Evolutionary conservation across 1,139 yeast genomes (phyloP), one percentile per base, ranked within the genome.

Genomic region (Candida sojae): DNA sequence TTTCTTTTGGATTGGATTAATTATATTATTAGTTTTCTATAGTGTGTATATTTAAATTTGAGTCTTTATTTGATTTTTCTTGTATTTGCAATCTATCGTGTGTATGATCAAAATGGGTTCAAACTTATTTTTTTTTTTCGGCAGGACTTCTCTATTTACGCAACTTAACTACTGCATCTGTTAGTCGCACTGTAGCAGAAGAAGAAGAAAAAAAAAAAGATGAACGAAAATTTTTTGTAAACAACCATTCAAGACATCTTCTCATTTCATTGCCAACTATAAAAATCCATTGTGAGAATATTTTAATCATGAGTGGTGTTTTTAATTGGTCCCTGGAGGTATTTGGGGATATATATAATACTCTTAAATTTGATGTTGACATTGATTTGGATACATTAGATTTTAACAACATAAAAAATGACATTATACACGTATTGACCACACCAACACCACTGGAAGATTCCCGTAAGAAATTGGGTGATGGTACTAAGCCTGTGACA

Each of bases 371-470:
- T 45, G 62, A 59, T 31, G 66, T 64, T 5, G 57, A 64, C 23
- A 53, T 61, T 7, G 75, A 72, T 41, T 51, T 51, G 4, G 66
- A 61, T 30, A 53, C 67, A 9, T 46, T 57, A 26, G 48, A 51
- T 41, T 71, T 40, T 48, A 52, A 33, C 49, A 17, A 55, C 11
- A 58, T 82, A 46, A 60, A 65, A 42, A 67, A 64, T 10, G 96
- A 88, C 63, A 68, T 88, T 44, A 52, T 59, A 29, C 63, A 64
- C 46, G 64, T 86, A 43, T 65, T 83, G 43, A 61, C 70, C 2
- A 71, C 78, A 6, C 86, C 91, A 0, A 56, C 67, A 5, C 81
- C 82, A 60, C 80, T 76, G 52, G 82, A 80, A 35, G 44, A 71
- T 4, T 80, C 89, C 49, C 71, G 93, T 58, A 70, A 74, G 29